Base-by-base conservation (phyloP, 2,329 filamentous ascomycete species). In the Fusarium sp. region DNA sequence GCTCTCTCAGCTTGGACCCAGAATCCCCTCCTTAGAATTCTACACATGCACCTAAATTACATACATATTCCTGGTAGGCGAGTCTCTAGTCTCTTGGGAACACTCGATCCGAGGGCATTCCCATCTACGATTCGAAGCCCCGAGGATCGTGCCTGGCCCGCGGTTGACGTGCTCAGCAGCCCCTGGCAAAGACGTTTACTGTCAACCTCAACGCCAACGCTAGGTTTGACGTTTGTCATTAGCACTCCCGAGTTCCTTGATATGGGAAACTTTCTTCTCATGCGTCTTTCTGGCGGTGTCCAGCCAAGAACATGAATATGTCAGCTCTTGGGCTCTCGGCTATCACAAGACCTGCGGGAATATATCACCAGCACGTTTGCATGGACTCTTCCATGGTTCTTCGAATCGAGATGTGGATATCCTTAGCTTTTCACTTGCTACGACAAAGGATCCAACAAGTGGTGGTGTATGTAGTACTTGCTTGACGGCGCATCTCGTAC, bases 181-280 rank as follows among this genome's bases (percentile, higher is more conserved):
- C 62, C 70, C 62, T 69, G 55, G 58, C 54, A 39, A 52, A 39
- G 46, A 34, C 44, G 44, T 69, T 67, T 65, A 41, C 46, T 34
- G 42, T 61, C 70, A 61, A 68, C 62, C 48, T 69, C 67, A 50
- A 39, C 64, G 57, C 70, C 58, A 62, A 58, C 56, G 48, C 57
- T 58, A 64, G 65, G 45, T 39, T 62, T 43, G 52, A 58, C 41
- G 19, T 43, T 43, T 49, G 23, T 19, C 12, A 25, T 53, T 18
- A 21, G 42, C 37, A 41, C 43, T 56, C 21, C 43, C 31, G 45
- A 53, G 34, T 57, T 62, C 42, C 44, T 45, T 57, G 46, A 37
- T 25, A 51, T 62, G 34, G 60, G 26, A 28, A 53, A 25, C 41
- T 26, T 34, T 31, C 34, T 37, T 54, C 49, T 14, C 26, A 43